Conservation (phyloP, 2,329 filamentous ascomycete species). For the Cladophialophora carrionii region DNA sequence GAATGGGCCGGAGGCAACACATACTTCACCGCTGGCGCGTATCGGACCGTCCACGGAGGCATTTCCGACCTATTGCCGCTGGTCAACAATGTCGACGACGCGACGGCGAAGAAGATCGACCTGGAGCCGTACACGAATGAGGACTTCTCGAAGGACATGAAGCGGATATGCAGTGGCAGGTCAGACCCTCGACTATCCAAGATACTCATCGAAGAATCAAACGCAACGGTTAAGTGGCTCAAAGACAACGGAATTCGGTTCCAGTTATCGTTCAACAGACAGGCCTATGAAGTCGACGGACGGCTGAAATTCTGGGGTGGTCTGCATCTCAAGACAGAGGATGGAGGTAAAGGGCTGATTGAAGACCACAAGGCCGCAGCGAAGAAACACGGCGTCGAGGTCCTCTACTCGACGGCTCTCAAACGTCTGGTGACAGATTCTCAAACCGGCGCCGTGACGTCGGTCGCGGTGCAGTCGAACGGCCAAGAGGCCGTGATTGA, state of each 20-base stretch:
- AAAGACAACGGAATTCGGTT: conserved; percentile 59
- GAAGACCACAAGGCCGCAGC: conserved; percentile 51
- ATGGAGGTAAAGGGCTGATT: conserved; percentile 64
- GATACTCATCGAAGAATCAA: conserved; percentile 58
- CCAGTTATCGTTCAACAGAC: conserved; percentile 65
- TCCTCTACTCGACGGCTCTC: conserved; percentile 54
- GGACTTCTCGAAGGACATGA: conserved; percentile 61
- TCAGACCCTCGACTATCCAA: conserved; percentile 56
- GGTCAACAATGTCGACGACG: conserved; percentile 60
- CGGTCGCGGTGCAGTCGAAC: conserved; percentile 19
- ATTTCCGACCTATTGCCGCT: conserved; percentile 62
- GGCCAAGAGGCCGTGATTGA: conserved; percentile 38
- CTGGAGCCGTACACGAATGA: conserved; percentile 59
- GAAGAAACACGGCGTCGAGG: conserved; percentile 47
- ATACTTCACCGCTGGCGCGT: conserved; percentile 68
- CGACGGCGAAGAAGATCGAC: conserved; percentile 56
- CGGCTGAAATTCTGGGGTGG: conserved; percentile 69
- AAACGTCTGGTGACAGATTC: conserved; percentile 47
- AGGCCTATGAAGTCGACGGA: conserved; percentile 66
- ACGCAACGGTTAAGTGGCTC: conserved; percentile 60
- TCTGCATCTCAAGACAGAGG: conserved; percentile 61
- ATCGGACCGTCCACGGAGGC: conserved; percentile 61
- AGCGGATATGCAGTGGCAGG: conserved; percentile 59
- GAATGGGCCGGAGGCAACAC: conserved; percentile 66
- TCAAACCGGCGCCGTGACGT: conserved; percentile 37